Evolutionary conservation across 208 protist genomes (phyloP), one percentile per base, ranked within the genome.

Genomic region (Angomonas ambiguus): DNA sequence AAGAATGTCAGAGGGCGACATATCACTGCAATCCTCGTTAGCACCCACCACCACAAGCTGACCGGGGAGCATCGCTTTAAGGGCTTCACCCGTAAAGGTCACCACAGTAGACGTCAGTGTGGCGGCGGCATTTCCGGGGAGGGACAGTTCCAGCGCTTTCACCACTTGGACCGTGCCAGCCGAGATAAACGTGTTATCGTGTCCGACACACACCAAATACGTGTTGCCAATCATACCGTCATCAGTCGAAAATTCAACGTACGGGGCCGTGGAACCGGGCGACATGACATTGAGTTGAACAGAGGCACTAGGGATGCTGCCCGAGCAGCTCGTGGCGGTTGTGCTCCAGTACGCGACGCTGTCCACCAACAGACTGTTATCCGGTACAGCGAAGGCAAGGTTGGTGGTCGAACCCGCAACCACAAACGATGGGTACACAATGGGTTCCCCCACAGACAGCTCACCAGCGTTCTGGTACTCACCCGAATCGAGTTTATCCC

Each of bases 361-460:
- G 42, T 67, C 69, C 2, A 49, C 41, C 33, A 91, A 70, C 55
- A 74, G 67, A 1, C 32, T 51, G 3, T 70, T 57, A 18, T 85
- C 77, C 0, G 72, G 75, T 0, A 85, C 73, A 20, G 70, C 18
- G 55, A 91, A 72, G 27, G 73, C 76, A 27, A 91, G 59, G 13
- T 67, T 69, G 51, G 77, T 87, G 22, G 0, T 6, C 13, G 67
- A 24, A 1, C 30, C 42, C 10, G 57, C 75, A 16, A 91, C 65
- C 0, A 77, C 75, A 30, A 77, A 31, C 2, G 58, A 25, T 0
- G 84, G 80, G 62, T 75, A 49, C 2, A 69, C 61, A 5, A 55
- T 31, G 13, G 66, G 65, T 16, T 20, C 16, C 3, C 71, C 42
- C 33, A 66, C 72, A 8, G 0, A 1, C 11, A 84, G 18, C 18